A percentile compares a stretch with the other conserved stretches of the same genome.
Evolutionary conservation across 2,329 filamentous ascomycete species (phyloP).

Genomic region (Aspergillus thermomutatus): DNA sequence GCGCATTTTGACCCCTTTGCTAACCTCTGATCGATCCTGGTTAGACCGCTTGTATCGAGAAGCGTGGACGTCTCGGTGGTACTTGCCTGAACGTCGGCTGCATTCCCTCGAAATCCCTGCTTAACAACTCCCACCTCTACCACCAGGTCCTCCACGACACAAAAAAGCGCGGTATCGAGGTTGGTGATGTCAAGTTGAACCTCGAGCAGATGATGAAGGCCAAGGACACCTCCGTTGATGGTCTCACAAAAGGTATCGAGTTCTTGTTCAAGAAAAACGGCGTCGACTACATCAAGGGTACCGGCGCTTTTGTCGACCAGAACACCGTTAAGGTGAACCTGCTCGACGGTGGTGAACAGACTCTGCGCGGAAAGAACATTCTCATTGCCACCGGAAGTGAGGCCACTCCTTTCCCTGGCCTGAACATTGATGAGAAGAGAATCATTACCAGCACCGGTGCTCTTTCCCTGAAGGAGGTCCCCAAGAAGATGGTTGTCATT

Average conservation of each 20-base stretch:
- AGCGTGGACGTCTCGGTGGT: conserved; percentile 89
- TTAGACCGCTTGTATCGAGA: conserved; percentile 95
- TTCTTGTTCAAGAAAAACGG: conserved; percentile 99
- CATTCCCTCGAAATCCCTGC: conserved; percentile 97
- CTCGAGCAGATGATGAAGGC: conserved; percentile 96
- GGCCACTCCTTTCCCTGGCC: conserved; percentile 90
- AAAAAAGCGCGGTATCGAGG: conserved; percentile 95
- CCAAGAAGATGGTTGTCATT: conserved; percentile 95
- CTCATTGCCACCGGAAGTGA: conserved; percentile 95
- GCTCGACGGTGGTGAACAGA: conserved; percentile 86
- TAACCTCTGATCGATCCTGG: conserved; percentile 9
- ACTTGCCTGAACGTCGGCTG: conserved; percentile 99
- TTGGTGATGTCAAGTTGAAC: conserved; percentile 96
- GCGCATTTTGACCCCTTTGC: conserved; percentile 3
- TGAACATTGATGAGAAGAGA: conserved; percentile 95
- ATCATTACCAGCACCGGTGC: conserved; percentile 96
- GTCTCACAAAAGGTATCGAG: conserved; percentile 95
- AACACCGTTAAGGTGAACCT: conserved; percentile 89
- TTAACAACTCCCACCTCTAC: conserved; percentile 99
- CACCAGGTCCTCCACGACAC: conserved; percentile 96
- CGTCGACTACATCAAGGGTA: conserved; percentile 95
- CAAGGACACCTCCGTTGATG: conserved; percentile 84
- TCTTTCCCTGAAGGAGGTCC: conserved; percentile 82
- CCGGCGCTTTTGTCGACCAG: conserved; percentile 80
- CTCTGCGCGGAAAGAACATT: conserved; percentile 90